Conservation (phyloP, 73 alveolate genomes). For the Symbiodinium natans region DNA sequence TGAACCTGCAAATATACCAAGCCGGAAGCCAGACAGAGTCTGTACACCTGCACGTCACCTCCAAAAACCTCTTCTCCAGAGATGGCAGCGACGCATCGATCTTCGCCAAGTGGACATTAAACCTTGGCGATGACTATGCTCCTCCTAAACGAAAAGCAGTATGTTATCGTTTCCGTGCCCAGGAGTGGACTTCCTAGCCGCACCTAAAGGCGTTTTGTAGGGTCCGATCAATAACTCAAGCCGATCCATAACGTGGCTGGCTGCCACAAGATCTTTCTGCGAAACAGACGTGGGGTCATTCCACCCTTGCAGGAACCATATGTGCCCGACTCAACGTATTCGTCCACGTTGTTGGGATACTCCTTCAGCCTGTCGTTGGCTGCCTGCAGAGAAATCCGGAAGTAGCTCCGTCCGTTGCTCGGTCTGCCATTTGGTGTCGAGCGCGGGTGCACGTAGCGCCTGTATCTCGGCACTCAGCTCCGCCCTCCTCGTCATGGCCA, state of each 20-base stretch:
- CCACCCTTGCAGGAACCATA: neutral
- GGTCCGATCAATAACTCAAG: too few species aligned
- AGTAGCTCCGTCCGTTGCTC: too few species aligned
- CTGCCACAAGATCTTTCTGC: too few species aligned
- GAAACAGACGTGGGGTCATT: neutral
- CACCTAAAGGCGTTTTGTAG: too few species aligned
- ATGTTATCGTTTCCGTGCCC: neutral
- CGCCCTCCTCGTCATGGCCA: conserved; percentile 69
- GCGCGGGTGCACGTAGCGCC: conserved; percentile 11
- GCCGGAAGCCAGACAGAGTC: neutral
- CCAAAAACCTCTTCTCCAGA: conserved; percentile 68
- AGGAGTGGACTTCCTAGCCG: too few species aligned
- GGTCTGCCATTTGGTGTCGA: too few species aligned
- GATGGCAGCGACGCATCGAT: conserved; percentile 69
- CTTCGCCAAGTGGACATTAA: conserved; percentile 84
- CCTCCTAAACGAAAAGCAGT: neutral
- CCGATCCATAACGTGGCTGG: too few species aligned
- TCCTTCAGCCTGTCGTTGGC: conserved; percentile 74
- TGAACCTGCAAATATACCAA: conserved; percentile 21
- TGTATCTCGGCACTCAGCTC: conserved; percentile 54
- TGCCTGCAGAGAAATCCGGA: neutral
- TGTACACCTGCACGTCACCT: neutral
- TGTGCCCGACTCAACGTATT: conserved; percentile 67
- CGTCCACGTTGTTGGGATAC: conserved; percentile 92
- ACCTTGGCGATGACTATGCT: neutral